phyloP scores from a whole-genome alignment of 805 yeast species.

The Metschnikowia aberdeeniae region DNA sequence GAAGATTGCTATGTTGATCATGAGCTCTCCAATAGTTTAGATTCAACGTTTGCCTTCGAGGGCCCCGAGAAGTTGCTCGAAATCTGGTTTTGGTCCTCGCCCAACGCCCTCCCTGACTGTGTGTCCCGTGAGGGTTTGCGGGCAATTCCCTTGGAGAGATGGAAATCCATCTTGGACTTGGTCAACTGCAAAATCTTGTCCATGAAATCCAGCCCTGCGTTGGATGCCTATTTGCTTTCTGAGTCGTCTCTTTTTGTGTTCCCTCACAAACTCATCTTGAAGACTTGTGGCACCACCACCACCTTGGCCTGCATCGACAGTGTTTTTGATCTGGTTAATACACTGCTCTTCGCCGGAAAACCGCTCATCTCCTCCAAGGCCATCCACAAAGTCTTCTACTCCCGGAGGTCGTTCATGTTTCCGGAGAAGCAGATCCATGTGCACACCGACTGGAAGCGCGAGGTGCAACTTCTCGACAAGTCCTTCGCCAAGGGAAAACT shows the following conservation, averaged over 20 bases:
- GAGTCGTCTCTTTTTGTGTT: slow-evolving; percentile 90
- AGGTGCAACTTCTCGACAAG: slow-evolving; percentile 63
- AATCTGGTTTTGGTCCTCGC: slow-evolving; percentile 72
- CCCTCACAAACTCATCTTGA: slow-evolving; percentile 77
- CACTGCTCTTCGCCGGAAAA: slow-evolving; percentile 7
- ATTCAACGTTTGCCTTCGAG: slow-evolving; percentile 90
- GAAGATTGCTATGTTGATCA: slow-evolving; percentile 65
- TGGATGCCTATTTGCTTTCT: slow-evolving; percentile 83
- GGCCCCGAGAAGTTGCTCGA: slow-evolving; percentile 95
- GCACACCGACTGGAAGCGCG: slow-evolving; percentile 82
- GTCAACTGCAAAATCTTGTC: slow-evolving; percentile 90
- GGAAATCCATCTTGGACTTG: slow-evolving; percentile 71
- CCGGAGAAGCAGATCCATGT: slow-evolving; percentile 79
- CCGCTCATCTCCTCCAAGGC: slow-evolving; percentile 21
- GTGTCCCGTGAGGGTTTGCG: slow-evolving; percentile 49
- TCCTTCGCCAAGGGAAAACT: slow-evolving; percentile 59
- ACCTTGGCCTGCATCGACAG: slow-evolving; percentile 72
- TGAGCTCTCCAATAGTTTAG: slow-evolving; percentile 70
- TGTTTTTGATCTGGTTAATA: slow-evolving; percentile 45
- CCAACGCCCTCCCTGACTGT: slow-evolving; percentile 34
- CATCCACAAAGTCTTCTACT: slow-evolving; percentile 75
- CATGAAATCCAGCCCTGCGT: slow-evolving; percentile 55
- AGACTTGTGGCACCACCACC: slow-evolving; percentile 96
- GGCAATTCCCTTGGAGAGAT: slow-evolving; percentile 56
- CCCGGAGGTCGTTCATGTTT: slow-evolving; percentile 89